Conservation (phyloP, 257 asterid species). For the Marsdenia floribunda region DNA sequence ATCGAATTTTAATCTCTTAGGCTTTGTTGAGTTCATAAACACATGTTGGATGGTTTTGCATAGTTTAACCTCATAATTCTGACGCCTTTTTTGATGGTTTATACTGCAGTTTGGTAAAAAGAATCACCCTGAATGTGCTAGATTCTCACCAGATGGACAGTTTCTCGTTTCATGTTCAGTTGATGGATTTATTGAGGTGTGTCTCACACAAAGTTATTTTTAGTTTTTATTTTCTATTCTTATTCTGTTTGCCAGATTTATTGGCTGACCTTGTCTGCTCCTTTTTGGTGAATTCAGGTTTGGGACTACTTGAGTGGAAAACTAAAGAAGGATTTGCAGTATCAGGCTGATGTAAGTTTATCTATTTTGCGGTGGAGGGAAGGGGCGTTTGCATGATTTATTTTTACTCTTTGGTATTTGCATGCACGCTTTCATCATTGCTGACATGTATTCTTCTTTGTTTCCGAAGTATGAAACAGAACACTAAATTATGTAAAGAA, state of each 20-base stretch:
- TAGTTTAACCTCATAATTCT: background rate
- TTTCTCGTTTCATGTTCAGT: conserved; percentile 95
- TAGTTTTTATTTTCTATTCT: conserved; percentile 8
- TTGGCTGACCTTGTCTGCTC: conserved; percentile 18
- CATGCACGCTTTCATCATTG: background rate
- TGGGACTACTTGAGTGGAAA: conserved; percentile 98
- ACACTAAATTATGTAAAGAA: background rate
- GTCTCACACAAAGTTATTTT: conserved; percentile 14
- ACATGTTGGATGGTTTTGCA: background rate
- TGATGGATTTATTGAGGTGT: conserved; percentile 93
- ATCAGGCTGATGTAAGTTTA: conserved; percentile 94
- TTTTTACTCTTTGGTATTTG: background rate
- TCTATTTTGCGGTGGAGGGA: background rate
- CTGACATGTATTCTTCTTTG: no score
- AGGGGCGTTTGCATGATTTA: background rate
- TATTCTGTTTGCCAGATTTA: background rate
- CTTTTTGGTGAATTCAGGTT: conserved; percentile 48
- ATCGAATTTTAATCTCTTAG: background rate
- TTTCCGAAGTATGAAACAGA: background rate
- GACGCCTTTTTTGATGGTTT: conserved; percentile 10
- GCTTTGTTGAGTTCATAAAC: background rate
- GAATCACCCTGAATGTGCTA: conserved; percentile 84
- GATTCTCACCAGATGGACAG: conserved; percentile 98
- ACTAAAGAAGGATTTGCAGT: conserved; percentile 94
- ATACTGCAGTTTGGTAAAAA: conserved; percentile 87